phyloP scores from a whole-genome alignment of 768 basidiomycete species.

The Mrakia gelida region DNA sequence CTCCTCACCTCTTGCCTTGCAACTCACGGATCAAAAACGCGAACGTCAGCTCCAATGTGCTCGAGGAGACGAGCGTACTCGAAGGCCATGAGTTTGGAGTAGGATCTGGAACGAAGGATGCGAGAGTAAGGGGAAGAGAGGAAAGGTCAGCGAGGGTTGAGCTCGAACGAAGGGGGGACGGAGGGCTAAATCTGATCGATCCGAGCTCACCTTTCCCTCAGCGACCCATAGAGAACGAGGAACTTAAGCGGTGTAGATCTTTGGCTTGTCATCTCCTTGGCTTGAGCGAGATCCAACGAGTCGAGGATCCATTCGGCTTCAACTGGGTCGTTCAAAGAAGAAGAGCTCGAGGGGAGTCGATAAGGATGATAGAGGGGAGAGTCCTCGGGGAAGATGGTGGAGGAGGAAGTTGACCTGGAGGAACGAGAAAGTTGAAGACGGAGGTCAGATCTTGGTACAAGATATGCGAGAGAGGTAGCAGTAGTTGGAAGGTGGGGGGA shows the following conservation, averaged over 20 bases:
- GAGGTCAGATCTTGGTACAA: too few species aligned
- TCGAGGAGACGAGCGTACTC: constrained; percentile 42
- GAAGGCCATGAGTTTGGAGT: constrained; percentile 42
- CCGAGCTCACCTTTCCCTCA: constrained; percentile 39
- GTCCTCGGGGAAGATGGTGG: not conserved
- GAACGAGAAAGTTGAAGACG: too few species aligned
- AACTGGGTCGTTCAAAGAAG: not conserved
- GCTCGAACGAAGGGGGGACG: too few species aligned
- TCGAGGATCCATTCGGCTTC: not conserved
- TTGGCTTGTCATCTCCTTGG: not conserved
- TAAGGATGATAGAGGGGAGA: not conserved
- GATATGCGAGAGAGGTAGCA: too few species aligned
- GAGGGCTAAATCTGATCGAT: not conserved
- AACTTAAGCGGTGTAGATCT: constrained; percentile 33
- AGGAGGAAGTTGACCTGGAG: too few species aligned
- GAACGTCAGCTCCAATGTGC: constrained; percentile 40
- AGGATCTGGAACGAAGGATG: constrained; percentile 37
- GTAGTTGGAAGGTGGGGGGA: too few species aligned
- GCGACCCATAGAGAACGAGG: constrained; percentile 43
- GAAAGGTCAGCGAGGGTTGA: not conserved
- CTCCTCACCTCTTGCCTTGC: constrained; percentile 7
- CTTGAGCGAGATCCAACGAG: not conserved
- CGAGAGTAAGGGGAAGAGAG: not conserved
- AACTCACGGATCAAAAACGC: constrained; percentile 41
- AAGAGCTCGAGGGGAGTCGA: not conserved